Evolutionary conservation across 306 rosid genomes (phyloP), one percentile per base, ranked within the genome.

Genomic region (Malus asiatica): DNA sequence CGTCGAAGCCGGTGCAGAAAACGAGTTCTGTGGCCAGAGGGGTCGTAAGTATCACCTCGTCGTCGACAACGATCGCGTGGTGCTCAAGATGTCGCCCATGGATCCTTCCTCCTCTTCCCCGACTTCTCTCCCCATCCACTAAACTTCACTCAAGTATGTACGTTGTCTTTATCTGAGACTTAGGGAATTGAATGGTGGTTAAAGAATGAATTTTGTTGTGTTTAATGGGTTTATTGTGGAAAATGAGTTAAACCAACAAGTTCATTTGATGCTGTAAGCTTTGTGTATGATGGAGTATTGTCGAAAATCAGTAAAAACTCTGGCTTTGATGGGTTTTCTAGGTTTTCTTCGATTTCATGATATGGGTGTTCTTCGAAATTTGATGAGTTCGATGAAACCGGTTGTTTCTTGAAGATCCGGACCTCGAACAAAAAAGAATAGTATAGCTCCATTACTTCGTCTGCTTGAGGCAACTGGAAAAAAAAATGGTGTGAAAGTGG

Each of bases 21-120:
- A 89, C n/a, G 90, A 88, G 65, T 86, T 89, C 45, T 85, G 46
- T 27, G 85, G 78, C 23, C 87, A 81, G 77, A 77, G 78, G 14
- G 97, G 93, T 27, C 86, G 93, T 77, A 84, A 90, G 89, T 92
- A 96, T 51, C 88, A 93, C 20, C 96, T 98, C 1, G 96, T 92
- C 1, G 84, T 92, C 86, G 93, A 86, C 75, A 79, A 89, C 74
- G 96, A 96, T 92, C 93, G 96, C 20, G 97, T 91, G 16, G 96
- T 96, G 57, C 97, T 96, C 58, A 89, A 96, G 82, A 96, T 96
- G 99, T 96, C 99, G 58, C 79, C 97, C 40, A 83, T 96, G 72
- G 97, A 89, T 89, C 97, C 91, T 70, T 77, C 79, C 1, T 93
- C 97, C 68, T 81, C 96, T 11, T 77, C 98, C 14, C 78, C 93